These are phyloP conservation scores for Closterium sp. DNA, from an alignment of 139 green algal genomes.

Conservation along the genomic window DNA sequence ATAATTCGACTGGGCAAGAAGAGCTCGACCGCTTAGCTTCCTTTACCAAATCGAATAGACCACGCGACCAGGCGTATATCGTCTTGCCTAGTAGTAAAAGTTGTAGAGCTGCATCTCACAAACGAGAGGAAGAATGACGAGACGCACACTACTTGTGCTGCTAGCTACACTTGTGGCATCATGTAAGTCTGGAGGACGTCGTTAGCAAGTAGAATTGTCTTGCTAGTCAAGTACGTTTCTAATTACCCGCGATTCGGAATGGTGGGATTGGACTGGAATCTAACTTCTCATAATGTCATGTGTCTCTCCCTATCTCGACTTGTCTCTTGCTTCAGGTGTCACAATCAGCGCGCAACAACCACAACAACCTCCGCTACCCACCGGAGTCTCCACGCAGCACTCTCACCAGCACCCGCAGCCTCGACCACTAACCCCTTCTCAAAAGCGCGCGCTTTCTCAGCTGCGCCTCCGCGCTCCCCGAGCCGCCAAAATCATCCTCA, in stretches of 20 bases:
- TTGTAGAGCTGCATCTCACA: neutral
- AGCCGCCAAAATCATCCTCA: neutral
- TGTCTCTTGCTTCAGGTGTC: neutral
- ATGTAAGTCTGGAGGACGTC: neutral
- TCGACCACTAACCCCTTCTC: neutral
- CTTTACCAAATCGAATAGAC: neutral
- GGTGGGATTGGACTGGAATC: no score
- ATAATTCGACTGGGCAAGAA: neutral
- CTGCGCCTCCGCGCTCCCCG: neutral
- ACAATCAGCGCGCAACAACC: neutral
- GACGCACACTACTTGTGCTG: neutral
- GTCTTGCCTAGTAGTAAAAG: neutral
- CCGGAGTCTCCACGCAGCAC: neutral
- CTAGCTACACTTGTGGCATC: neutral
- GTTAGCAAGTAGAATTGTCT: no score
- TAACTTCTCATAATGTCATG: no score
- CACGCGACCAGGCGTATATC: neutral
- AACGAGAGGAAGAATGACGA: neutral
- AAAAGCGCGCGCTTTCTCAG: neutral
- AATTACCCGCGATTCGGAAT: no score
- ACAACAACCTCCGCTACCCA: neutral
- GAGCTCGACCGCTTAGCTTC: neutral
- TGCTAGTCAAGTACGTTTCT: no score
- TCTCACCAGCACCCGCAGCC: neutral
- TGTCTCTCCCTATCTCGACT: neutral